These are phyloP conservation scores for Claviceps spartinae DNA, from an alignment of 2,329 filamentous ascomycete genomes.

Conservation along the genomic window DNA sequence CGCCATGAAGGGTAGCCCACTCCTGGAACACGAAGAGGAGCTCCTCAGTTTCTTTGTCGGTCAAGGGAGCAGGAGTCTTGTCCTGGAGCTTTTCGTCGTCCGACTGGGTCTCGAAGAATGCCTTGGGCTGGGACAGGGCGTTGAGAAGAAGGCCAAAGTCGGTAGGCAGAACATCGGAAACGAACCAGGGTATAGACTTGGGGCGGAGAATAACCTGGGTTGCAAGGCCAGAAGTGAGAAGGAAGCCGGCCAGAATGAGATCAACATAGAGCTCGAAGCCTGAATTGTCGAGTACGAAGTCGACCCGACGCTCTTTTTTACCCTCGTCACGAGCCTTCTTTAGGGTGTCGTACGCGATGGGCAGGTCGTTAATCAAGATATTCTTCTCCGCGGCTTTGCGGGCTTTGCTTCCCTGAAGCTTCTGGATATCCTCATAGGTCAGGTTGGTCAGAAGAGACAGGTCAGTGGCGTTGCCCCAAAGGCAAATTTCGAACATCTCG, in stretches of 20 bases:
- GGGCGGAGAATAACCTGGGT: conserved; percentile 81
- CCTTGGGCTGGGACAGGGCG: conserved; percentile 61
- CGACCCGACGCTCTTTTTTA: conserved; percentile 61
- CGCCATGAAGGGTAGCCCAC: conserved; percentile 67
- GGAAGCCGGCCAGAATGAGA: conserved; percentile 78
- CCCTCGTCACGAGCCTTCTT: conserved; percentile 49
- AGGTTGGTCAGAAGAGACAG: conserved; percentile 80
- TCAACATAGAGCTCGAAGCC: conserved; percentile 97
- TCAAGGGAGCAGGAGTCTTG: conserved; percentile 47
- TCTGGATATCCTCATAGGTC: conserved; percentile 92
- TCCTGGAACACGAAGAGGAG: conserved; percentile 68
- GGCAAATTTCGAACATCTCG: conserved; percentile 91
- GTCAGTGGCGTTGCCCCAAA: conserved; percentile 96
- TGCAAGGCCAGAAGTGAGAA: conserved; percentile 72
- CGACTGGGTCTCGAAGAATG: conserved; percentile 64
- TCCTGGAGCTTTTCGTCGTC: conserved; percentile 49
- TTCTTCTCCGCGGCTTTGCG: conserved; percentile 82
- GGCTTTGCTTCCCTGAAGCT: conserved; percentile 79
- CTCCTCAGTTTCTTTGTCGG: conserved; percentile 51
- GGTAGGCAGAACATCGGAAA: conserved; percentile 78
- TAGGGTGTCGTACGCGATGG: conserved; percentile 54
- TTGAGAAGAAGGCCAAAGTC: conserved; percentile 77
- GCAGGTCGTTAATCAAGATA: conserved; percentile 78
- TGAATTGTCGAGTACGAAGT: conserved; percentile 93
- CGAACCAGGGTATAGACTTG: conserved; percentile 95